Percentiles rank a stretch among this genome's conserved stretches.
Evolutionary conservation across 257 asterid species (phyloP).

Genomic region (Jaltomata sinuosa): DNA sequence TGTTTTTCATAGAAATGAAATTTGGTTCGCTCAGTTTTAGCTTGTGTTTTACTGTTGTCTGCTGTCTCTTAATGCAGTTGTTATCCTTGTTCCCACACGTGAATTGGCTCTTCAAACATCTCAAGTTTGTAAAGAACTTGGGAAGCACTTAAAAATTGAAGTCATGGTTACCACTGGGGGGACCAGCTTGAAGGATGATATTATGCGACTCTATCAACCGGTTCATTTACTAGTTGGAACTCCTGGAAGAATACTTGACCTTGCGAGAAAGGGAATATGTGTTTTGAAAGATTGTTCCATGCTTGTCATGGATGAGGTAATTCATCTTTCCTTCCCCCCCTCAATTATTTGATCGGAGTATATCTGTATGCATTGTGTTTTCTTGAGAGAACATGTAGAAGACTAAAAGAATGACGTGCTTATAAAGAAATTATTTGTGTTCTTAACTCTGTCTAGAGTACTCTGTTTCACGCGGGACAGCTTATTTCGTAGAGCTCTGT

Average conservation of each 20-base stretch:
- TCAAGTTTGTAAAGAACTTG: conserved; percentile 89
- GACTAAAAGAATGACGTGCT: background rate
- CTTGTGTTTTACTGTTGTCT: background rate
- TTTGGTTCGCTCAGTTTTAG: background rate
- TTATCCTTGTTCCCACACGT: conserved; percentile 75
- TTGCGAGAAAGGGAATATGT: conserved; percentile 65
- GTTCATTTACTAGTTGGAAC: conserved; percentile 94
- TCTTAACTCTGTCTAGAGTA: background rate
- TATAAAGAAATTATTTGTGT: background rate
- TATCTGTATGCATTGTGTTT: background rate
- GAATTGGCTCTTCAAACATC: conserved; percentile 92
- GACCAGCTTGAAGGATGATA: conserved; percentile 85
- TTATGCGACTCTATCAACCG: conserved; percentile 87
- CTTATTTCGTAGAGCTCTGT: background rate
- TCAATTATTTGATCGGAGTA: background rate
- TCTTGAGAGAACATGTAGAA: background rate
- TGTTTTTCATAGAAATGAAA: background rate
- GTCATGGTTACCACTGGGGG: conserved; percentile 94
- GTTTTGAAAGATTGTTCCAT: conserved; percentile 51
- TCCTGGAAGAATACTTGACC: conserved; percentile 94
- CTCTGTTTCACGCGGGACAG: background rate
- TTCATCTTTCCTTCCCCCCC: background rate
- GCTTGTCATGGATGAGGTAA: conserved; percentile 86
- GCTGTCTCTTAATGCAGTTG: conserved; percentile 38
- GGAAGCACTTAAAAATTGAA: conserved; percentile 65